A percentile compares a stretch with the other conserved stretches of the same genome.
Evolutionary conservation across 2,329 filamentous ascomycete genomes (phyloP).

Genomic region (Claviceps arundinis): DNA sequence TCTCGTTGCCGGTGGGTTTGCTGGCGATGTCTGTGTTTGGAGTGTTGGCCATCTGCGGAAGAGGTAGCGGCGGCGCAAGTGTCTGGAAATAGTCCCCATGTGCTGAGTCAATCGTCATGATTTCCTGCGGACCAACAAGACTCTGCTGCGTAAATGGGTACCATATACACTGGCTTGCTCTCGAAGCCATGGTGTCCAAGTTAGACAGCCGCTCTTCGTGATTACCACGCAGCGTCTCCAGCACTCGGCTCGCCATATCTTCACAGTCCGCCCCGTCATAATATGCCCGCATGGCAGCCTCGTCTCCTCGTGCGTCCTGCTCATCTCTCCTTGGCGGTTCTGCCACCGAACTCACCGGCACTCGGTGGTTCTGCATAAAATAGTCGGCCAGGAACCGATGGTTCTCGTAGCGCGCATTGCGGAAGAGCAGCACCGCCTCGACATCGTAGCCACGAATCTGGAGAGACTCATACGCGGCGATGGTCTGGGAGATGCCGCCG

Average conservation of each 20-base stretch:
- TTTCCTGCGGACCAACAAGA: constrained; percentile 44
- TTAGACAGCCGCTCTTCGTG: constrained; percentile 43
- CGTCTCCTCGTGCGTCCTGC: constrained; percentile 31
- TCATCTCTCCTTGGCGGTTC: constrained; percentile 40
- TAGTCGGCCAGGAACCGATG: constrained; percentile 53
- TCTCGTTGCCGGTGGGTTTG: neutral
- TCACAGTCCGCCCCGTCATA: constrained; percentile 37
- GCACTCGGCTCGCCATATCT: constrained; percentile 27
- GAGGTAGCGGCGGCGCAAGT: constrained; percentile 4
- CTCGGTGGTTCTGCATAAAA: constrained; percentile 44
- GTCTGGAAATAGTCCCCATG: constrained; percentile 69
- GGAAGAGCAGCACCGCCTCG: constrained; percentile 55
- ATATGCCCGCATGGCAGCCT: constrained; percentile 46
- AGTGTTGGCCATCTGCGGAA: neutral
- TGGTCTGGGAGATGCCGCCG: constrained; percentile 68
- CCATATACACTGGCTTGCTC: constrained; percentile 59
- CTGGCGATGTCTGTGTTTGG: neutral
- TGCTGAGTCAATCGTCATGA: constrained; percentile 68
- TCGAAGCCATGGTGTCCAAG: constrained; percentile 46
- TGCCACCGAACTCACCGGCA: constrained; percentile 44
- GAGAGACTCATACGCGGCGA: constrained; percentile 69
- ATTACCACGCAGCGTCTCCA: constrained; percentile 36
- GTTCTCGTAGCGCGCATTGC: constrained; percentile 53
- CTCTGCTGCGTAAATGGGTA: constrained; percentile 80
- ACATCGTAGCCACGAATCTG: constrained; percentile 68